A percentile compares a stretch with the other conserved stretches of the same genome.
Evolutionary conservation across 78 protist species (phyloP).

Genomic region (Dictyostelium capitatum): DNA sequence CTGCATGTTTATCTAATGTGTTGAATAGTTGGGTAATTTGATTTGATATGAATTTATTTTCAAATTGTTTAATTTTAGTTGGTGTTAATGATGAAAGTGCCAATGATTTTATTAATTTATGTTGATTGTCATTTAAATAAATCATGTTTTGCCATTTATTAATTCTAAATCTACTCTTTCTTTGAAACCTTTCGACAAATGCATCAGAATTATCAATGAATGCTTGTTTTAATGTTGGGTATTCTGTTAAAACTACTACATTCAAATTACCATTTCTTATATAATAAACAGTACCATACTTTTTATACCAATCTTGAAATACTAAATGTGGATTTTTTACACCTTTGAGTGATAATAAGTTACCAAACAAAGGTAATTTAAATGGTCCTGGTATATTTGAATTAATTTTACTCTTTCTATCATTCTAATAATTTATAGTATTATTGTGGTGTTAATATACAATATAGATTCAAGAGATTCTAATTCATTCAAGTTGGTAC

Average conservation of each 20-base stretch:
- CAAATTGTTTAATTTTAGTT: background rate
- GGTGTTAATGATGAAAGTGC: background rate
- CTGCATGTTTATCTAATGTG: no score
- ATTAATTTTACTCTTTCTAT: no score
- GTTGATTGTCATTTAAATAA: constrained; percentile 5
- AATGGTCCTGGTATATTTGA: no score
- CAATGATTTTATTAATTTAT: background rate
- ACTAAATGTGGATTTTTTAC: no score
- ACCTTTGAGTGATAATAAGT: no score
- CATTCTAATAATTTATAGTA: no score
- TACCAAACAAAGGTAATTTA: no score
- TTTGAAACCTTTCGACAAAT: background rate
- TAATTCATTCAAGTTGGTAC: no score
- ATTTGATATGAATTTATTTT: background rate
- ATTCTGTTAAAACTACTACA: constrained; percentile 20
- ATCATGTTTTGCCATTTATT: background rate
- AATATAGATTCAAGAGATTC: no score
- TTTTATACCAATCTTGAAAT: background rate
- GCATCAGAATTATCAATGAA: background rate
- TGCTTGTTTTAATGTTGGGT: constrained; percentile 10
- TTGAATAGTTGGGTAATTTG: background rate
- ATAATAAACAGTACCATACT: constrained; percentile 25
- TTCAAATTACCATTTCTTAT: background rate
- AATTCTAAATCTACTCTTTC: background rate
- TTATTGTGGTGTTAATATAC: no score